Percentiles rank a stretch among this genome's conserved stretches.
Conservation (phyloP, 129 eudicot genomes). For the Centaurea solstitialis region DNA sequence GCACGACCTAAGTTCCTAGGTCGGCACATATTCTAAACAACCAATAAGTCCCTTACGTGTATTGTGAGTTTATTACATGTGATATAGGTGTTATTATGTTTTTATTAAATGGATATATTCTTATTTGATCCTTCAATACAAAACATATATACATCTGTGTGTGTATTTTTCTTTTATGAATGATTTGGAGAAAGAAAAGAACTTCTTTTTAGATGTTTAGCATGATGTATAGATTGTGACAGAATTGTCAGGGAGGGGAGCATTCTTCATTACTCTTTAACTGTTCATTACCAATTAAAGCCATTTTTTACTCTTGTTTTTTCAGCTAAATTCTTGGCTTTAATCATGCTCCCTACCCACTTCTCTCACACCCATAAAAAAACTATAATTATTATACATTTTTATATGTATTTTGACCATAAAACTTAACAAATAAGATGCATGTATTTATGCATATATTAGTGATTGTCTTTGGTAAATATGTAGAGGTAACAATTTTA, state of each 20-base stretch:
- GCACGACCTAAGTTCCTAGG: too few relatives aligned
- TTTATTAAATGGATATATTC: too few relatives aligned
- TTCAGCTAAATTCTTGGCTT: conserved; percentile 40
- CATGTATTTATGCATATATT: background rate
- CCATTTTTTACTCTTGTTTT: conserved; percentile 11
- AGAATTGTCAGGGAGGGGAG: conserved; percentile 31
- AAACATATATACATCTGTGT: too few relatives aligned
- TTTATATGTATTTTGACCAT: background rate
- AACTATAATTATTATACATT: too few relatives aligned
- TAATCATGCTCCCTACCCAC: conserved; percentile 30
- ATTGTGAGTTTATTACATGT: too few relatives aligned
- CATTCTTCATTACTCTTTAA: conserved; percentile 22
- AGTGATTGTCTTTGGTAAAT: background rate
- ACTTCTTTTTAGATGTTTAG: conserved; percentile 21
- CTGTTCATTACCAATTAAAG: conserved; percentile 23
- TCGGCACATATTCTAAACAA: too few relatives aligned
- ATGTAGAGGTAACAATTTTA: background rate
- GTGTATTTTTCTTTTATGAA: background rate
- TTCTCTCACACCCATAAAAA: conserved; percentile 7
- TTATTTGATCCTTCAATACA: too few relatives aligned
- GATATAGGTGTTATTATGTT: too few relatives aligned
- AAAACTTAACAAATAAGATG: too few relatives aligned
- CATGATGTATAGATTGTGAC: conserved; percentile 44
- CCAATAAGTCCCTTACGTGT: too few relatives aligned
- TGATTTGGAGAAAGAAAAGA: background rate